phyloP scores from a whole-genome alignment of 345 rosid genomes.

The Jatropha curcas region DNA sequence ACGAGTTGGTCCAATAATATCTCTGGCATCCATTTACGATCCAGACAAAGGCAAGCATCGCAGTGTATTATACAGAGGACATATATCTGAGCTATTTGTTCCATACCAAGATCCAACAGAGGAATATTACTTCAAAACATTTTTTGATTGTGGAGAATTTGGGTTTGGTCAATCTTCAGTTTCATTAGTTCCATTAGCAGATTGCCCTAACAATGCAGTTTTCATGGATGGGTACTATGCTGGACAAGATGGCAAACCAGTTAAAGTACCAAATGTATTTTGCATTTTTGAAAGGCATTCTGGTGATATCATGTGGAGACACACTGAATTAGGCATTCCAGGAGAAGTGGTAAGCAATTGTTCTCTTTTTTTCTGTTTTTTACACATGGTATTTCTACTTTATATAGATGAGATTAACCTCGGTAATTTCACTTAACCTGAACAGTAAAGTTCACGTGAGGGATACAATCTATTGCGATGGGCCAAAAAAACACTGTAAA shows the following conservation, averaged over 20 bases:
- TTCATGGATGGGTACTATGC: constrained; percentile 46
- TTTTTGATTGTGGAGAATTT: constrained; percentile 48
- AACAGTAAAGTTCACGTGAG: no score
- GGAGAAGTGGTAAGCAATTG: constrained; percentile 5
- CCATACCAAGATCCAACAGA: constrained; percentile 52
- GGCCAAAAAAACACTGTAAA: no score
- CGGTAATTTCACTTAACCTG: no score
- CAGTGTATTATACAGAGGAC: constrained; percentile 48
- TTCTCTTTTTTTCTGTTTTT: background rate
- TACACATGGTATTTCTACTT: no score
- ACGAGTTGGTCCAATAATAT: constrained; percentile 48
- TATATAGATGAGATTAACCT: no score
- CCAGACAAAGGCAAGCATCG: constrained; percentile 33
- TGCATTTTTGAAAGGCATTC: constrained; percentile 61
- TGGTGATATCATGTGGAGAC: constrained; percentile 55
- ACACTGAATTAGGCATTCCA: constrained; percentile 32
- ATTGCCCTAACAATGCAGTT: constrained; percentile 53
- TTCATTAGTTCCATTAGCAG: constrained; percentile 40
- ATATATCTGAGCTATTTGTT: constrained; percentile 52
- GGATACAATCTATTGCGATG: no score
- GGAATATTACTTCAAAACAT: constrained; percentile 43
- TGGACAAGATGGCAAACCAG: constrained; percentile 41
- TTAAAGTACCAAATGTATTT: constrained; percentile 29
- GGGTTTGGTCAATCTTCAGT: constrained; percentile 47
- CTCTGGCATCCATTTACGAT: constrained; percentile 53